These are phyloP conservation scores for Litsea cubeba DNA, from an alignment of 164 flowering plant species.

Conservation along the genomic window DNA sequence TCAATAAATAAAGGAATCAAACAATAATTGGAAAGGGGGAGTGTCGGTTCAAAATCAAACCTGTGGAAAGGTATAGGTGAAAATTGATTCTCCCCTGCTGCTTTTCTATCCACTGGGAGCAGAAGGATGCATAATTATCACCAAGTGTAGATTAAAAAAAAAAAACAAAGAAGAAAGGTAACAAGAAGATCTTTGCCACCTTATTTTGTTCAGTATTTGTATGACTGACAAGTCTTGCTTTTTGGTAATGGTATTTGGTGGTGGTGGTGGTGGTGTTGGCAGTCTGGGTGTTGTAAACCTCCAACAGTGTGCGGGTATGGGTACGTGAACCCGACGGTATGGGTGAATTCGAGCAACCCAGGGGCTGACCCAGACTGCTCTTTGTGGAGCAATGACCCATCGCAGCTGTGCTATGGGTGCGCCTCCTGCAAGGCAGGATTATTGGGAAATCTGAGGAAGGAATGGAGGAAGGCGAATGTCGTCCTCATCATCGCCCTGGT, in stretches of 20 bases:
- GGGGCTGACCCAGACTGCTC: conserved; percentile 62
- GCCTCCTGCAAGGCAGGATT: conserved; percentile 82
- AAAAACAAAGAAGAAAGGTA: no score
- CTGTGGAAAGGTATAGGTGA: no score
- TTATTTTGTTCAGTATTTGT: no score
- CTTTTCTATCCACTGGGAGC: no score
- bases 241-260: not conserved
- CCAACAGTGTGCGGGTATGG: conserved; percentile 74
- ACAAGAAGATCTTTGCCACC: no score
- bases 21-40: no score
- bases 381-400: conserved; percentile 80
- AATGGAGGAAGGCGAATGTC: conserved; percentile 85
- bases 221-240: no score
- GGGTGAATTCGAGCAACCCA: conserved; percentile 66
- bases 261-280: conserved; percentile 15
- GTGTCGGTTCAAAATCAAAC: no score
- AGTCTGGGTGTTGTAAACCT: conserved; percentile 98
- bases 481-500: conserved; percentile 63
- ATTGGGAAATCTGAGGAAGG: conserved; percentile 68
- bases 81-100: no score
- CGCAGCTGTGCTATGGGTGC: conserved; percentile 76
- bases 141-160: no score
- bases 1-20: no score
- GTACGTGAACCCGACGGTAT: conserved; percentile 75
- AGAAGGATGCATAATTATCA: no score